Evolutionary conservation across 2,329 filamentous ascomycete genomes (phyloP), one percentile per base, ranked within the genome.

Genomic region (Arthrobotrys megalospora): DNA sequence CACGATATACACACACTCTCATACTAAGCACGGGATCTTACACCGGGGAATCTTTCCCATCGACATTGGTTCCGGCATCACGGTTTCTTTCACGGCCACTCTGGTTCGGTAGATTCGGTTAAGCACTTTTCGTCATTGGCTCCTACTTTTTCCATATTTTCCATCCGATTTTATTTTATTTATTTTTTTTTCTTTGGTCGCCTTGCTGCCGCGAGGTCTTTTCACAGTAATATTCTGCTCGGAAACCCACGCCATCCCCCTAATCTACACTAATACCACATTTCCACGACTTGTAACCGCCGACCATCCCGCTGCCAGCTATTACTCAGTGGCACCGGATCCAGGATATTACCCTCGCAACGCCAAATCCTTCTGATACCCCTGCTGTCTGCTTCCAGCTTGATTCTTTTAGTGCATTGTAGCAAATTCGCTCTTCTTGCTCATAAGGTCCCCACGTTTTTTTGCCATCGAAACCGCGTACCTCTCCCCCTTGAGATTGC

Each of bases 181-280:
- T 45, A 12, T n/a, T 28, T 28, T 2, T 28, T 28, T 28, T 36
- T 36, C 50, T 53, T 53, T 28, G 32, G 38, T 24, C 38, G 45
- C 43, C 36, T 55, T 78, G 60, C 67, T 53, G 36, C 62, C 24
- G 53, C 60, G 75, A 78, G 75, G 66, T 52, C 34, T 78, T 77
- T 71, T 72, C 41, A 14, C 58, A 32, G 55, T 78, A 67, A 78
- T 78, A 72, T 72, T 55, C 38, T 55, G 75, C 67, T 78, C 75
- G 62, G 60, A 70, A 77, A 77, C 12, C 62, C 67, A 68, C 67
- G 67, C 62, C 60, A 72, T 34, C 60, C 45, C 19, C 62, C 19
- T 63, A 72, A 64, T 66, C 52, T 19, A 45, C 52, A 45, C 32
- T 70, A 70, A 77, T 77, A 77, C 43, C 53, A 58, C 66, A 38